Conservation (phyloP, 768 basidiomycete genomes). For the Leccinum variicolor region DNA sequence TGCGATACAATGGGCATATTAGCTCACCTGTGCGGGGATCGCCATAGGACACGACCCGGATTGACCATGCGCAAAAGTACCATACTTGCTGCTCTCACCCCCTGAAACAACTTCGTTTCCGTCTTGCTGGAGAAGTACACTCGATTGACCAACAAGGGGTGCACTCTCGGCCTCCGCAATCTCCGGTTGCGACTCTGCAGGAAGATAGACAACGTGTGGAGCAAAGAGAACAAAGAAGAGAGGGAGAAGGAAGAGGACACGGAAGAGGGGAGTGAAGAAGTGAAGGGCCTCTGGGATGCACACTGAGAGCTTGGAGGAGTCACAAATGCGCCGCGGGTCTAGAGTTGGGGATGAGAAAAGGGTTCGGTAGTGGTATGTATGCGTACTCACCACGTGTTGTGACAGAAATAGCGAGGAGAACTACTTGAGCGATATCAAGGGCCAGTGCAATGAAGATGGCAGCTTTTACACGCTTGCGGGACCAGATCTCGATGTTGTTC, state of each 20-base stretch:
- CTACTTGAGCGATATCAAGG: constrained; percentile 59
- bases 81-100: constrained; percentile 58
- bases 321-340: constrained; percentile 21
- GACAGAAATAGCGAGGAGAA: constrained; percentile 45
- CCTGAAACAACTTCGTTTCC: constrained; percentile 33
- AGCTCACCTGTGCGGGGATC: constrained; percentile 12
- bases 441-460: constrained; percentile 51
- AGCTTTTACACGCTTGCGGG: constrained; percentile 51
- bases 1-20: background rate
- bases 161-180: constrained; percentile 19
- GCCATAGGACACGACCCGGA: background rate
- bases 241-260: constrained; percentile 58
- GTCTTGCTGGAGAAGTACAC: constrained; percentile 54
- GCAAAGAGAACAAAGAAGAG: constrained; percentile 58
- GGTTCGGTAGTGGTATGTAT: background rate
- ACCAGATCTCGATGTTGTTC: constrained; percentile 67
- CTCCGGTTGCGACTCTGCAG: constrained; percentile 19
- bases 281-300: constrained; percentile 43
- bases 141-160: constrained; percentile 36
- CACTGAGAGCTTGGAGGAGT: constrained; percentile 20
- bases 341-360: background rate
- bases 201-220: constrained; percentile 63
- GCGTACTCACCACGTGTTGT: constrained; percentile 34
- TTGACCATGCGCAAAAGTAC: constrained; percentile 51
- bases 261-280: constrained; percentile 57